These are phyloP conservation scores for Xylaria grammica DNA, from an alignment of 495 filamentous ascomycete species.

Conservation along the genomic window DNA sequence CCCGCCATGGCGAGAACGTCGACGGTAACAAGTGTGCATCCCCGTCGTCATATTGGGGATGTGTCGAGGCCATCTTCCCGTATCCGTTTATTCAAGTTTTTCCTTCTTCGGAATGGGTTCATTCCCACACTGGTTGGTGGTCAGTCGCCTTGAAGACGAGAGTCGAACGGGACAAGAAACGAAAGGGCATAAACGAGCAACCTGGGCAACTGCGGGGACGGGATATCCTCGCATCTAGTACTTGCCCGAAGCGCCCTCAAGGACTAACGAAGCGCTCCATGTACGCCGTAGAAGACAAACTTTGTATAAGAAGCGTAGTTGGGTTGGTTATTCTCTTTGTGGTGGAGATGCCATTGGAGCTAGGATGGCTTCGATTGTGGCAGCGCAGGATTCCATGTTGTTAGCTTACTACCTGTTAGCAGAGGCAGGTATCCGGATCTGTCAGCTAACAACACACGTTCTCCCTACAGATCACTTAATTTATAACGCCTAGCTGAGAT, in stretches of 20 bases:
- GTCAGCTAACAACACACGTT: no score
- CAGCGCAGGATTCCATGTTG: no score
- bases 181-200: background rate
- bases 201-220: background rate
- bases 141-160: background rate
- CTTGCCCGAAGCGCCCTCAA: background rate
- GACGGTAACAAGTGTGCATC: slow-evolving; percentile 26
- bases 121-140: background rate
- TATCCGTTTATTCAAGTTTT: no score
- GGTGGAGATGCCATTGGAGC: no score
- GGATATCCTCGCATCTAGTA: background rate
- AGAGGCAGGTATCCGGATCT: no score
- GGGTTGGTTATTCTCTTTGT: background rate
- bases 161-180: background rate
- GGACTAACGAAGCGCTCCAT: background rate
- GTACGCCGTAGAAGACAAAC: no score
- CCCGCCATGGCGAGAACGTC: slow-evolving; percentile 30
- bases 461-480: no score
- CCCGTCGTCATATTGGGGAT: background rate
- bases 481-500: no score
- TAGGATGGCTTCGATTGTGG: no score
- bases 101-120: background rate
- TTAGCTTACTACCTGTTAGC: no score
- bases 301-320: no score
- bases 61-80: background rate